phyloP scores from a whole-genome alignment of 768 basidiomycete species.

The Leccinum ochraceum region DNA sequence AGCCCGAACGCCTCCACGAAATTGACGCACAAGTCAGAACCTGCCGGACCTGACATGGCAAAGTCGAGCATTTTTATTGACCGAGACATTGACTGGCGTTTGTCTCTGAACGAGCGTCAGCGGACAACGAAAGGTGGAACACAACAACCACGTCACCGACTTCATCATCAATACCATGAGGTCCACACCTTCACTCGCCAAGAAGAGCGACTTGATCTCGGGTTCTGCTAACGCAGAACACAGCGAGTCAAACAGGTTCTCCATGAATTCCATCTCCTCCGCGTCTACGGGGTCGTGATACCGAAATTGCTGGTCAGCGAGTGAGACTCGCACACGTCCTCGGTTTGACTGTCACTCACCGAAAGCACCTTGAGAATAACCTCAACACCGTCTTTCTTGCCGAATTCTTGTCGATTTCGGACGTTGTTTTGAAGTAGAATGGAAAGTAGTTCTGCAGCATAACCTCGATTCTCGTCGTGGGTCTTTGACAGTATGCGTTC shows the following conservation, averaged over 20 bases:
- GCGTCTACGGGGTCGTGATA: slow-evolving; percentile 79
- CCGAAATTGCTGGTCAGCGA: slow-evolving; percentile 71
- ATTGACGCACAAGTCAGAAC: slow-evolving; percentile 70
- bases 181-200: slow-evolving; percentile 92
- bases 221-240: slow-evolving; percentile 85
- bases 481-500: slow-evolving; percentile 67
- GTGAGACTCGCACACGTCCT: slow-evolving; percentile 14
- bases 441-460: slow-evolving; percentile 91
- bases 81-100: slow-evolving; percentile 74
- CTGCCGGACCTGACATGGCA: slow-evolving; percentile 78
- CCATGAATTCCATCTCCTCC: slow-evolving; percentile 98
- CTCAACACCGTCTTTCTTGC: slow-evolving; percentile 79
- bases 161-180: slow-evolving; percentile 99
- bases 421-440: slow-evolving; percentile 81
- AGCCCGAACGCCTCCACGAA: slow-evolving; percentile 89
- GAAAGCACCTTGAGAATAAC: slow-evolving; percentile 72
- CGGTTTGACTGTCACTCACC: slow-evolving; percentile 48
- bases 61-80: slow-evolving; percentile 92
- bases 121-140: slow-evolving; percentile 5
- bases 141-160: slow-evolving; percentile 44
- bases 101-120: slow-evolving; percentile 56
- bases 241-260: slow-evolving; percentile 88
- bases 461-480: slow-evolving; percentile 90
- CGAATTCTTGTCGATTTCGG: slow-evolving; percentile 67
- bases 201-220: slow-evolving; percentile 76